phyloP scores from a whole-genome alignment of 2,329 filamentous ascomycete genomes.

The Lachnellula subtilissima region DNA sequence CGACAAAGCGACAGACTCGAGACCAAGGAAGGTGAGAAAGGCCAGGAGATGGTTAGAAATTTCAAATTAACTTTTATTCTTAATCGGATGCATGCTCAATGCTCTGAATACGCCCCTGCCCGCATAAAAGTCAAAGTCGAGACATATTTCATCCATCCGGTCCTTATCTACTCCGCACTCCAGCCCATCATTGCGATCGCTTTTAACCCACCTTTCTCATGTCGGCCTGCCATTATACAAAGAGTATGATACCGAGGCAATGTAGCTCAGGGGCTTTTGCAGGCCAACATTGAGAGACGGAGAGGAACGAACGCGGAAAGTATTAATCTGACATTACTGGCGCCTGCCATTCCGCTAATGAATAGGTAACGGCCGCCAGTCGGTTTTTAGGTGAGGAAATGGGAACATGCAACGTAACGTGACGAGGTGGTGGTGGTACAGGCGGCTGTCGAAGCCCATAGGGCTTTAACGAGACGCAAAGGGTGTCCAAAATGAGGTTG shows the following conservation, averaged over 20 bases:
- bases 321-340: slow-evolving; percentile 10
- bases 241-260: neutral
- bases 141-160: neutral
- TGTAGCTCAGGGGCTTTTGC: neutral
- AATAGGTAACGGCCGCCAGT: neutral
- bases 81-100: neutral
- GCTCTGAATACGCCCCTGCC: neutral
- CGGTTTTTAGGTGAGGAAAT: slow-evolving; percentile 2
- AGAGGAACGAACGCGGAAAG: neutral
- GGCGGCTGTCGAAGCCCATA: neutral
- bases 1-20: too few relatives aligned
- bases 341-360: neutral
- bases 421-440: slow-evolving; percentile 8
- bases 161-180: slow-evolving; percentile 1
- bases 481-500: neutral
- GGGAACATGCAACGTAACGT: slow-evolving; percentile 1
- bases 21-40: too few relatives aligned
- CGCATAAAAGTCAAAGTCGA: neutral
- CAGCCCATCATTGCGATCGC: neutral
- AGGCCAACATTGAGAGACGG: neutral
- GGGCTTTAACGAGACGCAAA: neutral
- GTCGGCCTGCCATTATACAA: neutral
- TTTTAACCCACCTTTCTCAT: neutral
- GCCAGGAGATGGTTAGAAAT: neutral
- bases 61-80: slow-evolving; percentile 1